Evolutionary conservation across 805 yeast genomes (phyloP).

Genomic region (Wickerhamiella cacticola): DNA sequence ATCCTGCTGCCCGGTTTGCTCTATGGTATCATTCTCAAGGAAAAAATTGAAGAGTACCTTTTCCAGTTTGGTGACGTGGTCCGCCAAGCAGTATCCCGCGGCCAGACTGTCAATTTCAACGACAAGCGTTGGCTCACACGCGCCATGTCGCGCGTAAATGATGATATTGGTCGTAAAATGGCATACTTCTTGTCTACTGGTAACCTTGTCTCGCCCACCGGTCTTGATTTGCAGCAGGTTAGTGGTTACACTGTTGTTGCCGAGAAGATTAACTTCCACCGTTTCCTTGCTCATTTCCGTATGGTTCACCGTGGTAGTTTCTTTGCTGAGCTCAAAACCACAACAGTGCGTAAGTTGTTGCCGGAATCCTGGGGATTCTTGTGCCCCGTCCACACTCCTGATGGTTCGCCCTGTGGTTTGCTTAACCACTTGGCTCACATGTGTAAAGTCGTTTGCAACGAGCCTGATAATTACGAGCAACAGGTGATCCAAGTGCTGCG

Average conservation of each 20-base stretch:
- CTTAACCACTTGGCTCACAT: constrained; percentile 93
- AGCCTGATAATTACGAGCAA: constrained; percentile 15
- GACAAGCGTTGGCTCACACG: constrained; percentile 75
- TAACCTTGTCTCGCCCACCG: constrained; percentile 92
- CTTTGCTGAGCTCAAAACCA: constrained; percentile 95
- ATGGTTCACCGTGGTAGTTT: constrained; percentile 99
- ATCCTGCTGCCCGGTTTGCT: constrained; percentile 89
- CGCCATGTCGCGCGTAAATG: constrained; percentile 69
- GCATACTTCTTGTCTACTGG: constrained; percentile 95
- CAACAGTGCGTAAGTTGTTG: constrained; percentile 87
- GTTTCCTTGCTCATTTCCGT: constrained; percentile 96
- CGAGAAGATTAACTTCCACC: constrained; percentile 92
- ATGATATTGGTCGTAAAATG: constrained; percentile 86
- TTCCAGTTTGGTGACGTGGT: constrained; percentile 61
- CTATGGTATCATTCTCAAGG: constrained; percentile 93
- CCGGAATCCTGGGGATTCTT: constrained; percentile 99
- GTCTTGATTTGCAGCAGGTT: constrained; percentile 94
- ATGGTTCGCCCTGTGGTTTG: constrained; percentile 98
- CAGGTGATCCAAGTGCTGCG: constrained; percentile 41
- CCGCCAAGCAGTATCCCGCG: constrained; percentile 68
- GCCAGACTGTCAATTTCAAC: constrained; percentile 63
- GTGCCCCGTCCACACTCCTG: constrained; percentile 98
- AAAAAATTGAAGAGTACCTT: constrained; percentile 88
- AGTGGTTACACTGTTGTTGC: constrained; percentile 98
- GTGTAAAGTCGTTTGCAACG: constrained; percentile 67